These are phyloP conservation scores for Kitagawia praeruptora DNA, from an alignment of 129 eudicot species.

Conservation along the genomic window DNA sequence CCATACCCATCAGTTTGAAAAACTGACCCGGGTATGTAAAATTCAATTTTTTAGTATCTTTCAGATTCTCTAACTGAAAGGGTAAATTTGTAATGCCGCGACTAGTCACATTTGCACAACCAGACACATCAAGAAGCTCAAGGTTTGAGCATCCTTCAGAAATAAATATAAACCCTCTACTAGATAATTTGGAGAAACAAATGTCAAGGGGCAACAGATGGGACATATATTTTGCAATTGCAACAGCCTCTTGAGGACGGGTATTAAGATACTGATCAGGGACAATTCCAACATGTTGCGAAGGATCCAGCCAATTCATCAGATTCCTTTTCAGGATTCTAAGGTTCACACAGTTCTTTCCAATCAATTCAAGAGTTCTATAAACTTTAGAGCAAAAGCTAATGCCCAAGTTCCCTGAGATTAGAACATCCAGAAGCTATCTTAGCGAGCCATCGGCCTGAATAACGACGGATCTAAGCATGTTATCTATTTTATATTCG, in stretches of 20 bases:
- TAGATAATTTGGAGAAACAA: constrained; percentile 54
- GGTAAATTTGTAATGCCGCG: constrained; percentile 51
- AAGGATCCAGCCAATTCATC: constrained; percentile 78
- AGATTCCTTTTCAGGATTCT: constrained; percentile 49
- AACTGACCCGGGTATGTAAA: constrained; percentile 67
- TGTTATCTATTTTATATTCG: constrained; percentile 52
- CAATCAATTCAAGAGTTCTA: constrained; percentile 41
- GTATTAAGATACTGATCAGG: constrained; percentile 59
- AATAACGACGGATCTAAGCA: constrained; percentile 52
- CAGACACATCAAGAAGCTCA: constrained; percentile 62
- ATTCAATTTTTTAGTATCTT: constrained; percentile 64
- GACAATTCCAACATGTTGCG: constrained; percentile 60
- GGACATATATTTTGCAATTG: constrained; percentile 63
- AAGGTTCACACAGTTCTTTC: constrained; percentile 51
- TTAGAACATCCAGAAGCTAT: constrained; percentile 62
- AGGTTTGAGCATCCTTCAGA: constrained; percentile 62
- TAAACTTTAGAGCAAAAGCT: constrained; percentile 86
- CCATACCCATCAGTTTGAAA: constrained; percentile 73
- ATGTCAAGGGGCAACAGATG: constrained; percentile 60
- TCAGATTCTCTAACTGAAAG: constrained; percentile 45
- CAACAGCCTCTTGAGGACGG: constrained; percentile 82
- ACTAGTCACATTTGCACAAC: constrained; percentile 72
- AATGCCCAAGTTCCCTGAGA: constrained; percentile 72
- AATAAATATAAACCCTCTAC: constrained; percentile 56
- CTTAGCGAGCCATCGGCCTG: constrained; percentile 48